phyloP scores from a whole-genome alignment of 257 asterid species.

The Solanum sitiens region DNA sequence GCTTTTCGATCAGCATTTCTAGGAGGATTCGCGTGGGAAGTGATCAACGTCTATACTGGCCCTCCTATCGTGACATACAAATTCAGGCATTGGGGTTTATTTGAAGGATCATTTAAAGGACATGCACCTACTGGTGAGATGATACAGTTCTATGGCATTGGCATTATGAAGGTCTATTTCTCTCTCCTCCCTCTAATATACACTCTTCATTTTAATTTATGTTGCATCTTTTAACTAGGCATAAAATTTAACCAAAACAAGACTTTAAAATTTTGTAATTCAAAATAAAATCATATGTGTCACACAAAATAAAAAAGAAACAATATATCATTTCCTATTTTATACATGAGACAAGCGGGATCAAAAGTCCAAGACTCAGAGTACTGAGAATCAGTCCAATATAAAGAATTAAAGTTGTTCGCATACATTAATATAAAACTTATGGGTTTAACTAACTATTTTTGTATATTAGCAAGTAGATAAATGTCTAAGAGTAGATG shows the following conservation, averaged over 20 bases:
- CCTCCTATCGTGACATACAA: conserved; percentile 70
- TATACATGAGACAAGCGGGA: not conserved
- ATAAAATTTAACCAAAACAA: too few relatives aligned
- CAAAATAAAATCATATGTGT: not conserved
- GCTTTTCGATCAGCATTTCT: conserved; percentile 54
- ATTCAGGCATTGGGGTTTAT: conserved; percentile 88
- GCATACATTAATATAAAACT: not conserved
- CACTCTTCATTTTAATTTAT: not conserved
- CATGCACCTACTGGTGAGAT: conserved; percentile 62
- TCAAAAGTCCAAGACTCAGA: not conserved
- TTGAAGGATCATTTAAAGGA: conserved; percentile 75
- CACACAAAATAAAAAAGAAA: too few relatives aligned
- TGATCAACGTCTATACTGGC: conserved; percentile 45
- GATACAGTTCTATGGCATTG: conserved; percentile 59
- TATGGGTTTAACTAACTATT: not conserved
- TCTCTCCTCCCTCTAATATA: not conserved
- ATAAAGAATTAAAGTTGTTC: too few relatives aligned
- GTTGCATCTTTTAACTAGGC: not conserved
- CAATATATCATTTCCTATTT: too few relatives aligned
- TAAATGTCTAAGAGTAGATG: not conserved
- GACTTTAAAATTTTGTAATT: too few relatives aligned
- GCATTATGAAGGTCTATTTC: conserved; percentile 43
- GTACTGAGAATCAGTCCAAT: too few relatives aligned
- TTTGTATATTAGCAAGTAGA: too few relatives aligned
- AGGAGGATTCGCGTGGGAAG: conserved; percentile 89